Conservation (phyloP, 2,329 filamentous ascomycete species). For the Mycosphaerella sp. region DNA sequence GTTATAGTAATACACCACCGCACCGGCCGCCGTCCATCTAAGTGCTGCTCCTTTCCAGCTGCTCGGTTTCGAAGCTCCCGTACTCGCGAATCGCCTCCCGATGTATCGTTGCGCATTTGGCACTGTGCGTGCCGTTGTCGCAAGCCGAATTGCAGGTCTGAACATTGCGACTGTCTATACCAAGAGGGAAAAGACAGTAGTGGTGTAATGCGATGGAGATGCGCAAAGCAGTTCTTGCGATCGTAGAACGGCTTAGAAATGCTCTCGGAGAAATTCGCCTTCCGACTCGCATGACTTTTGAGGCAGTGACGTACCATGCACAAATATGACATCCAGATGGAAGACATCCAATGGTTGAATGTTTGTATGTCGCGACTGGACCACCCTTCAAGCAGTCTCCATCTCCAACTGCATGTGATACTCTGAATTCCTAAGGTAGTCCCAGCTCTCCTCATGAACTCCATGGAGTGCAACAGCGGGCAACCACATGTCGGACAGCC, state of each 20-base stretch:
- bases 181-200: conserved; percentile 11
- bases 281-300: neutral
- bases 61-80: conserved; percentile 56
- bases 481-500: no score
- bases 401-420: no score
- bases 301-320: no score
- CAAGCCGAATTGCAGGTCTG: conserved; percentile 45
- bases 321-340: no score
- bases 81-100: conserved; percentile 51
- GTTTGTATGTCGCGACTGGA: no score
- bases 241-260: conserved; percentile 1
- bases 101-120: conserved; percentile 32
- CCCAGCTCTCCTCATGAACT: no score
- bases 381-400: no score
- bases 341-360: no score
- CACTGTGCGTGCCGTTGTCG: conserved; percentile 26
- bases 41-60: conserved; percentile 73
- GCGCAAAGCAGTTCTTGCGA: conserved; percentile 11
- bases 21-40: conserved; percentile 70
- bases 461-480: no score
- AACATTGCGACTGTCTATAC: conserved; percentile 42
- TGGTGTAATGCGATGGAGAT: conserved; percentile 3
- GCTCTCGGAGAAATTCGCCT: neutral
- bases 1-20: conserved; percentile 87
- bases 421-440: no score